A percentile compares a stretch with the other conserved stretches of the same genome.
phyloP scores from a whole-genome alignment of 192 early-diverging fungal genomes.

The Coemansia reversa region DNA sequence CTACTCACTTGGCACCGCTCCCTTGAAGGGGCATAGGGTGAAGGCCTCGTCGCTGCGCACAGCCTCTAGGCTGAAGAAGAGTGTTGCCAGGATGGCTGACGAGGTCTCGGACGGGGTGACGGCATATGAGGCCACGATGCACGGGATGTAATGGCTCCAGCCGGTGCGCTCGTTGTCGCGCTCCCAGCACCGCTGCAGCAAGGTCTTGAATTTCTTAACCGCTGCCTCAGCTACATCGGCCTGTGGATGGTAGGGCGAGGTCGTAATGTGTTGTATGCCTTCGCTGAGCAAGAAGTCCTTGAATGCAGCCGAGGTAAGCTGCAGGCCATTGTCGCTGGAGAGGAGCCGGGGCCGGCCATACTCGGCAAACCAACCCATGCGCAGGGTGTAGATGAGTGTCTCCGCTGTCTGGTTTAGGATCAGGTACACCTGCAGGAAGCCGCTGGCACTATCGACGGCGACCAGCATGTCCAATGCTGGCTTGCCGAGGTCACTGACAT shows the following conservation, averaged over 20 bases:
- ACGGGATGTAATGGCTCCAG: conserved; percentile 14
- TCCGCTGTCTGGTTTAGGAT: conserved; percentile 3
- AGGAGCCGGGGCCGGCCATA: conserved; percentile 9
- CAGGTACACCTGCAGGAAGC: conserved; percentile 14
- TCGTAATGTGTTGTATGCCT: conserved; percentile 2
- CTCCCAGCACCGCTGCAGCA: conserved; percentile 6
- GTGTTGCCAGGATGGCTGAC: too few relatives aligned
- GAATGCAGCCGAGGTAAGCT: conserved; percentile 8
- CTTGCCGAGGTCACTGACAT: conserved; percentile 11
- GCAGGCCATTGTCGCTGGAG: conserved; percentile 26
- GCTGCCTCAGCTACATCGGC: conserved; percentile 20
- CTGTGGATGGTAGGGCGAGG: not conserved
- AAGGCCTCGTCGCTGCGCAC: not conserved
- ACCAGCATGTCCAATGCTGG: not conserved
- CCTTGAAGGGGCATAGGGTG: not conserved
- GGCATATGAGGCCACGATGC: too few relatives aligned
- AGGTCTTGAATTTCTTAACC: conserved; percentile 24
- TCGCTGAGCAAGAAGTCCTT: not conserved
- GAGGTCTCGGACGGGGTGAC: too few relatives aligned
- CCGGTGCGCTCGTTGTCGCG: not conserved
- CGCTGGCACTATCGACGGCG: not conserved
- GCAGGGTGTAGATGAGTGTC: not conserved
- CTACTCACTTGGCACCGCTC: not conserved
- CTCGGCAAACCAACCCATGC: conserved; percentile 5
- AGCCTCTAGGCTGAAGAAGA: too few relatives aligned